phyloP scores from a whole-genome alignment of 2,329 filamentous ascomycete species.

The Sordariomycetes sp. region DNA sequence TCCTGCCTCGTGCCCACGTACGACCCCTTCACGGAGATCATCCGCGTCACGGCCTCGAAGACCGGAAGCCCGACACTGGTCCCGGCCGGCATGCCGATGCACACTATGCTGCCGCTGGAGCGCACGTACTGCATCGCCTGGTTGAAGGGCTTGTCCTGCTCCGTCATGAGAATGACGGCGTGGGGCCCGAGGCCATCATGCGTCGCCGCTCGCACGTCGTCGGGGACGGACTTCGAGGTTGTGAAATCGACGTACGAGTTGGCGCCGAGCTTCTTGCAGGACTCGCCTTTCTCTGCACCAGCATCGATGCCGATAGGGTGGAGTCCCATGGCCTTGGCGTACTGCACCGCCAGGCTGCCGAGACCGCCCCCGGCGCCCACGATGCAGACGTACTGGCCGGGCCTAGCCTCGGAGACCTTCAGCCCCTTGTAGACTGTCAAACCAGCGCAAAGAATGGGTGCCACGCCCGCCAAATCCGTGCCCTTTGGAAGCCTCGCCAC shows the following conservation, averaged over 20 bases:
- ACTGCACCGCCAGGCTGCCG: slow-evolving; percentile 71
- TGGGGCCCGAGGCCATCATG: slow-evolving; percentile 75
- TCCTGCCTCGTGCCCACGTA: slow-evolving; percentile 93
- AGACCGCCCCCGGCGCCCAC: slow-evolving; percentile 81
- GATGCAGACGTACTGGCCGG: slow-evolving; percentile 71
- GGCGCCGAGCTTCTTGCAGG: slow-evolving; percentile 62
- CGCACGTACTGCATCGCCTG: slow-evolving; percentile 85
- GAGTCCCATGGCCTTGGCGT: slow-evolving; percentile 84
- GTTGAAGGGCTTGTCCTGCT: slow-evolving; percentile 86
- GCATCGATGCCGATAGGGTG: slow-evolving; percentile 71
- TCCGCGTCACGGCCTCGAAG: slow-evolving; percentile 78
- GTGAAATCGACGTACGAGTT: slow-evolving; percentile 70
- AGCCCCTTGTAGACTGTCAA: slow-evolving; percentile 87
- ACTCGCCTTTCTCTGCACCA: slow-evolving; percentile 67
- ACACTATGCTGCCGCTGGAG: slow-evolving; percentile 70
- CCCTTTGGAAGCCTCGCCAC: slow-evolving; percentile 73
- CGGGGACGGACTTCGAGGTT: slow-evolving; percentile 64
- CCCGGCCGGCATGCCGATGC: slow-evolving; percentile 76
- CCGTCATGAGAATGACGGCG: slow-evolving; percentile 77
- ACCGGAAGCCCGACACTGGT: slow-evolving; percentile 75
- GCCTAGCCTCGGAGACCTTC: slow-evolving; percentile 66
- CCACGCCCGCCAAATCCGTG: slow-evolving; percentile 62
- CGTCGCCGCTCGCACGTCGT: slow-evolving; percentile 73
- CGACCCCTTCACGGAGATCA: slow-evolving; percentile 85
- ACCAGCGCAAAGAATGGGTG: slow-evolving; percentile 74